Evolutionary conservation across 306 rosid species (phyloP).

Genomic region (Castanospermum australe): DNA sequence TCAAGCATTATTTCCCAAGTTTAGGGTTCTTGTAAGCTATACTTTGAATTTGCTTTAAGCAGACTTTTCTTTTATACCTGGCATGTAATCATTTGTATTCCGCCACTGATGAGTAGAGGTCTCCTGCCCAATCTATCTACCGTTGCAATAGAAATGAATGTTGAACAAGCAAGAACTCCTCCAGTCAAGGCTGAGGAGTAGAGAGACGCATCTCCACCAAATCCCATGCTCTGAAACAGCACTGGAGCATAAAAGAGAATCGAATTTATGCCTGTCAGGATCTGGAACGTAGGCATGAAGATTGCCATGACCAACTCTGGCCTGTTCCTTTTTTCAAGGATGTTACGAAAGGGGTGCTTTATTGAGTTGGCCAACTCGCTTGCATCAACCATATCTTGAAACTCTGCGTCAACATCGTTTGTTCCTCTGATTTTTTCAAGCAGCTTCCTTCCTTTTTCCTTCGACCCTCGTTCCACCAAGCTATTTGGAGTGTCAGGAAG

Average conservation of each 20-base stretch:
- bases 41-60: background rate
- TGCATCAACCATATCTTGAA: constrained; percentile 62
- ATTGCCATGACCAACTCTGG: constrained; percentile 67
- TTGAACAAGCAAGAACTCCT: constrained; percentile 57
- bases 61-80: constrained; percentile 41
- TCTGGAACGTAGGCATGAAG: constrained; percentile 66
- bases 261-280: constrained; percentile 66
- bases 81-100: constrained; percentile 58
- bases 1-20: background rate
- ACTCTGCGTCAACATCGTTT: constrained; percentile 54
- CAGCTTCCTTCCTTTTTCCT: constrained; percentile 44
- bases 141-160: constrained; percentile 53
- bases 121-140: constrained; percentile 59
- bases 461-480: constrained; percentile 47
- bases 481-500: constrained; percentile 75
- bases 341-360: constrained; percentile 53
- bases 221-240: constrained; percentile 68
- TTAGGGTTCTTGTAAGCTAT: background rate
- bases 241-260: constrained; percentile 72
- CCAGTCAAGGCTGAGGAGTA: constrained; percentile 70
- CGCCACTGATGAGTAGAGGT: constrained; percentile 58
- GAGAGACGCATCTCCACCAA: constrained; percentile 58
- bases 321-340: constrained; percentile 45
- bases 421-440: constrained; percentile 59
- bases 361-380: constrained; percentile 50